Base-by-base conservation (phyloP, 2,329 filamentous ascomycete genomes). In the Diaporthe destruens region DNA sequence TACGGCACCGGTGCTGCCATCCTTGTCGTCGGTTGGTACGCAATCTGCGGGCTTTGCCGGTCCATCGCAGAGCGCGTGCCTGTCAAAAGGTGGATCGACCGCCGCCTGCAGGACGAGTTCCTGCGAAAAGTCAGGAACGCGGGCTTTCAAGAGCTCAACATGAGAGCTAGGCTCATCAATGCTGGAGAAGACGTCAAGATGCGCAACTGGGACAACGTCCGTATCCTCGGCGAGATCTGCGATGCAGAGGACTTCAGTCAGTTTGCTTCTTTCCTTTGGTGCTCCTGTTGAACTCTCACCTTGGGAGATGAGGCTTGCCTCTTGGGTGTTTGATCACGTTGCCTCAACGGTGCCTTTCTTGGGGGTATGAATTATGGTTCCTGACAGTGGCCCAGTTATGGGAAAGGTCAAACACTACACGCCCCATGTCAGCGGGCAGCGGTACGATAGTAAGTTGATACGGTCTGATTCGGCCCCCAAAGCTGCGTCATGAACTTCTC, bases 121-220 rank as follows among this genome's bases (percentile, higher is more conserved):
- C 14, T 54, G 6, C 36, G 23, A 7, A 70, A 59, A 12, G 9
- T 73, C 34, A 71, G 66, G 49, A 16, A 63, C 16, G 55, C 71
- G 39, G n/a, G 49, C 23, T 20, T 51, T 16, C 6, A 59, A 36
- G 36, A 71, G 57, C n/a, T 49, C 16, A 57, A 51, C 20, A 51
- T 56, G 34, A 42, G 23, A 20, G 57, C 42, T 14, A 51, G 23
- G 44, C 47, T 73, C 14, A 20, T 53, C 20, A 23, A 57, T 12
- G 23, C 53, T 16, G 34, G 44, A 7, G 47, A 54, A 39, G 53
- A 71, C 25, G 44, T 73, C 32, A 63, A 53, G 34, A 39, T 67
- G 59, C 69, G 44, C 11, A 65, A 73, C 47, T 20, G 36, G 20
- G 59, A 54, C 23, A 73, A 73, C 42, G 42, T 42, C 25, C 16